Percentiles rank a stretch among this genome's conserved stretches.
These are phyloP conservation scores for Fonsecaea nubica DNA, from an alignment of 2,329 filamentous ascomycete genomes.

Conservation along the genomic window DNA sequence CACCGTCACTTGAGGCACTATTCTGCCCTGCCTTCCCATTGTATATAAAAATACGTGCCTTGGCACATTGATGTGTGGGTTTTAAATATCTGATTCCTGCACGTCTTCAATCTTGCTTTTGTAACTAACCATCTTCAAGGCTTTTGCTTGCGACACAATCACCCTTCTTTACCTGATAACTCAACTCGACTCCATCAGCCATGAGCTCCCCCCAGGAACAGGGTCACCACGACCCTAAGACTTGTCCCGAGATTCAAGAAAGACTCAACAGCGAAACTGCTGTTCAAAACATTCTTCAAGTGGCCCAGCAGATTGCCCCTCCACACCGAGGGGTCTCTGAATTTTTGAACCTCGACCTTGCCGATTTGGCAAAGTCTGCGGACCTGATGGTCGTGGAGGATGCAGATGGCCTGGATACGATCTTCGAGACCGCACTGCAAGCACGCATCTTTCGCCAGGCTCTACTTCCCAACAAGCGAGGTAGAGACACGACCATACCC, in stretches of 20 bases:
- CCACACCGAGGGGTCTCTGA: slow-evolving; percentile 15
- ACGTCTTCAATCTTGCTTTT: slow-evolving; percentile 7
- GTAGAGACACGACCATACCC: slow-evolving; percentile 43
- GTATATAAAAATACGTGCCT: slow-evolving; percentile 18
- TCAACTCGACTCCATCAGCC: neutral
- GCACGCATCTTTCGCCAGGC: slow-evolving; percentile 31
- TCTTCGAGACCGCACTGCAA: slow-evolving; percentile 21
- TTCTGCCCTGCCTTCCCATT: neutral
- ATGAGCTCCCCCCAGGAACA: slow-evolving; percentile 1
- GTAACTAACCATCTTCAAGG: slow-evolving; percentile 25
- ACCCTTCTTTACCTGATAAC: neutral
- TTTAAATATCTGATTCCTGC: slow-evolving; percentile 1
- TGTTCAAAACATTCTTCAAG: slow-evolving; percentile 1
- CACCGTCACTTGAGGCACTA: slow-evolving; percentile 6
- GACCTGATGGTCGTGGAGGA: slow-evolving; percentile 15
- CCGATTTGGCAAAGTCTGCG: slow-evolving; percentile 14
- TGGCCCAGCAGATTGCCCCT: neutral
- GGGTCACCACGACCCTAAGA: slow-evolving; percentile 10
- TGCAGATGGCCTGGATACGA: slow-evolving; percentile 10
- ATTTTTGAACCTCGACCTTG: slow-evolving; percentile 7
- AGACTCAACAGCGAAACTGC: neutral
- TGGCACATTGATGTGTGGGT: slow-evolving; percentile 5
- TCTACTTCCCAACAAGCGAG: slow-evolving; percentile 15
- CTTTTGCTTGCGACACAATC: neutral
- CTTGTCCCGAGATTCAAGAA: slow-evolving; percentile 13